Conservation (phyloP, 164 flowering plant genomes). For the Berberis vulgaris region DNA sequence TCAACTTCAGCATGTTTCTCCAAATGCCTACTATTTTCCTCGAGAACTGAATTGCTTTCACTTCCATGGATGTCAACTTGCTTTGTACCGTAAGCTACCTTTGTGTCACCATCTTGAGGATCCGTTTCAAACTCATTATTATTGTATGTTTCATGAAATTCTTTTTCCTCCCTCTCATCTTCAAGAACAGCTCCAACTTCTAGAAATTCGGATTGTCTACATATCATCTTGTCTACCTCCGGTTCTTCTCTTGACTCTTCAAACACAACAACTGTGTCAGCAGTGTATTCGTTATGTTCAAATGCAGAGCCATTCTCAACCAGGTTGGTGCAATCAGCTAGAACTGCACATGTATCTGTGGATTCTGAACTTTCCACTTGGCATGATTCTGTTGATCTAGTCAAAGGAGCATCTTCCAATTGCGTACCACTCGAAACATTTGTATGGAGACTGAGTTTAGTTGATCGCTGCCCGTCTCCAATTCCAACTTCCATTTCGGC, state of each 20-base stretch:
- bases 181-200: conserved; percentile 4
- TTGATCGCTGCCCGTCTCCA: neutral
- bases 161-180: conserved; percentile 5
- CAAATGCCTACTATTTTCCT: conserved; percentile 5
- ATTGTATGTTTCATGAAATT: neutral
- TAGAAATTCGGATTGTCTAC: conserved; percentile 1
- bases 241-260: conserved; percentile 10
- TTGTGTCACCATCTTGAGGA: conserved; percentile 7
- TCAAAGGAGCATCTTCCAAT: conserved; percentile 9
- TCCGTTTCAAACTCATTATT: conserved; percentile 5
- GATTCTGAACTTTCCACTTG: conserved; percentile 16
- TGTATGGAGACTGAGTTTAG: neutral
- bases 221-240: conserved; percentile 6
- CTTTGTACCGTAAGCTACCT: conserved; percentile 9
- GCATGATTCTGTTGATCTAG: conserved; percentile 9
- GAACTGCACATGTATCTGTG: conserved; percentile 15
- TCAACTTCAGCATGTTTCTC: conserved; percentile 9
- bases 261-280: conserved; percentile 2
- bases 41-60: conserved; percentile 9
- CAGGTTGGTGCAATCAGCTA: conserved; percentile 12
- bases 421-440: conserved; percentile 8
- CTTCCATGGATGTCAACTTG: conserved; percentile 2
- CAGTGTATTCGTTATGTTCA: conserved; percentile 3
- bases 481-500: neutral
- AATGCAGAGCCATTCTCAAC: conserved; percentile 14